A percentile compares a stretch with the other conserved stretches of the same genome.
Evolutionary conservation across 495 filamentous ascomycete species (phyloP).

Genomic region (Viridothelium virens): DNA sequence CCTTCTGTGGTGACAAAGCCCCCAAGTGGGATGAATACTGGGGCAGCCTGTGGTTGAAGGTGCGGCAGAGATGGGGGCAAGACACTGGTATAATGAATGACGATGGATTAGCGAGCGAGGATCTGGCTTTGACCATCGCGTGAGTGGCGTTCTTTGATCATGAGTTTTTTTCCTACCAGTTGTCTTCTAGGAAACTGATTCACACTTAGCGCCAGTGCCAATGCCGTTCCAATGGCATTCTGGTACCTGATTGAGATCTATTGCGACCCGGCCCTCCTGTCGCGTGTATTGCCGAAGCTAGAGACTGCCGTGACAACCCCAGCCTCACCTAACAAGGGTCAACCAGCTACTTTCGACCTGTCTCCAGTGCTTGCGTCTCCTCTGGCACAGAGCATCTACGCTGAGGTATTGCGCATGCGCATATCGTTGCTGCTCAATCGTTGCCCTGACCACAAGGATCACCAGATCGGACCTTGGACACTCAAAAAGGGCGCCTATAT

Average conservation of each 20-base stretch:
- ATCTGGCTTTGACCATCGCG: background rate
- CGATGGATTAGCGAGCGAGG: background rate
- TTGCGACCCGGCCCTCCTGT: constrained; percentile 12
- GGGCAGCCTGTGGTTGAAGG: background rate
- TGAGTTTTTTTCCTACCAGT: background rate
- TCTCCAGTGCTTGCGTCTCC: background rate
- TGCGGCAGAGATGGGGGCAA: background rate
- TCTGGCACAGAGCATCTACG: background rate
- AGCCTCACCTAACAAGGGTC: background rate
- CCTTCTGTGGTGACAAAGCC: background rate
- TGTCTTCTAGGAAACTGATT: background rate
- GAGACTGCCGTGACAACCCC: background rate
- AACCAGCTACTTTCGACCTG: background rate
- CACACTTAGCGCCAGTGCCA: constrained; percentile 13
- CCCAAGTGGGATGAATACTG: constrained; percentile 1
- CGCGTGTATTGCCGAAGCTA: background rate
- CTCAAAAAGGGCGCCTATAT: constrained; percentile 1
- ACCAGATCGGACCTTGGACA: background rate
- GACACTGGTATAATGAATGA: background rate
- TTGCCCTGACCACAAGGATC: background rate
- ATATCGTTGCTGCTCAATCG: background rate
- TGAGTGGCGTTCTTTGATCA: background rate
- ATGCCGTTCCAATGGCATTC: constrained; percentile 14
- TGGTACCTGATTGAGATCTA: constrained; percentile 15
- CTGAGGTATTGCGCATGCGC: background rate